Conservation (phyloP, 331 rosid species). For the Malus hybrid region DNA sequence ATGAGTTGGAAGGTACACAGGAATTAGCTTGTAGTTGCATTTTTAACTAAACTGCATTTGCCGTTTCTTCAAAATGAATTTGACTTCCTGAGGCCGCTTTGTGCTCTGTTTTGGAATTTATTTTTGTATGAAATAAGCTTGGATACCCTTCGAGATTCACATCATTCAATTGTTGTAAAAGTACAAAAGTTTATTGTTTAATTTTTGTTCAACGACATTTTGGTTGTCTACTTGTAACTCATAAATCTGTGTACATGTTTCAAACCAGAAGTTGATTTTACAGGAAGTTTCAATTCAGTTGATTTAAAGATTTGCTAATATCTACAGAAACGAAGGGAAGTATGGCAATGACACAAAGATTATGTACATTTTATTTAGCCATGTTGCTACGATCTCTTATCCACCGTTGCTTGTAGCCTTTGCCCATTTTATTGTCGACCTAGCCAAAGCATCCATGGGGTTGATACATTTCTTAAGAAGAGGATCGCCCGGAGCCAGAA, state of each 20-base stretch:
- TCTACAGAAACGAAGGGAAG: no score
- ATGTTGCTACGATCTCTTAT: neutral
- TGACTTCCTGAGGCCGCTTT: neutral
- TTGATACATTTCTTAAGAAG: conserved; percentile 68
- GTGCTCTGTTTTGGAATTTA: neutral
- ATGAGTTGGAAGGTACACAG: conserved; percentile 76
- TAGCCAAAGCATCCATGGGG: conserved; percentile 78
- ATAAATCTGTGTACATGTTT: neutral
- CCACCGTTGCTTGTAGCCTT: conserved; percentile 27
- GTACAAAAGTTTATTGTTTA: neutral
- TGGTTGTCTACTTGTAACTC: neutral
- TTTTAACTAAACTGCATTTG: neutral
- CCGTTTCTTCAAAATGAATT: neutral
- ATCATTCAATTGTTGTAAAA: neutral
- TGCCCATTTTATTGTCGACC: conserved; percentile 73
- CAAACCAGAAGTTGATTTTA: neutral
- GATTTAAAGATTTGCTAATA: no score
- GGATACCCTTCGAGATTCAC: neutral
- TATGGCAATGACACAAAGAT: neutral
- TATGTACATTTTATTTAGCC: neutral
- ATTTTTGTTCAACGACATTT: neutral
- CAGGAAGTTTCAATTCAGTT: neutral
- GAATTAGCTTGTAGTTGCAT: neutral
- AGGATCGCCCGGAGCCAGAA: conserved; percentile 70
- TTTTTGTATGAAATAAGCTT: neutral